Evolutionary conservation across 495 filamentous ascomycete species (phyloP).

Genomic region (Aspergillus sparsus): DNA sequence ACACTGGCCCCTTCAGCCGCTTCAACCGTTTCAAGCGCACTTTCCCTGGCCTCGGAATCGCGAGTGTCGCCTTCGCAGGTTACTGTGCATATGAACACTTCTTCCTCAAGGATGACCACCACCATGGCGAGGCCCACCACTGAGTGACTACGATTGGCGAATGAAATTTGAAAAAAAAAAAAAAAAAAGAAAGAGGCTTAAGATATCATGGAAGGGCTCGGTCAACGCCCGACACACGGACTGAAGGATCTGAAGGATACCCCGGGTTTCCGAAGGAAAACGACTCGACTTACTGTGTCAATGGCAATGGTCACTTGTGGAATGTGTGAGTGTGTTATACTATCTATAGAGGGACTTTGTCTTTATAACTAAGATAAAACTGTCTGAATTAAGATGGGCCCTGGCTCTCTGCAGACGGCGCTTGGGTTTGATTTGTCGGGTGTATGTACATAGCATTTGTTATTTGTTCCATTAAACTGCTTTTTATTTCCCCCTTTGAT

Average conservation of each 20-base stretch:
- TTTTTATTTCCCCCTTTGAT: background rate
- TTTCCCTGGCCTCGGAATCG: slow-evolving; percentile 90
- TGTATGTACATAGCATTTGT: slow-evolving; percentile 51
- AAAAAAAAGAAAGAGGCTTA: background rate
- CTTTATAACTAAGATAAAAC: background rate
- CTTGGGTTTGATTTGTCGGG: slow-evolving; percentile 43
- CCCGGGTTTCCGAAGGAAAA: slow-evolving; percentile 26
- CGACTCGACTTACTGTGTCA: slow-evolving; percentile 1
- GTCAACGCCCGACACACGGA: slow-evolving; percentile 15
- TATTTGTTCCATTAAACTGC: slow-evolving; percentile 37
- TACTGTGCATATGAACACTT: slow-evolving; percentile 89
- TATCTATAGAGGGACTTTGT: slow-evolving; percentile 12
- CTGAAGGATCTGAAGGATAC: slow-evolving; percentile 33
- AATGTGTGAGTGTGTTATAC: slow-evolving; percentile 13
- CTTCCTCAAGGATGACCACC: slow-evolving; percentile 78
- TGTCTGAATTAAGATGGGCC: slow-evolving; percentile 19
- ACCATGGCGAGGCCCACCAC: slow-evolving; percentile 54
- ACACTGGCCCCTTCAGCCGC: slow-evolving; percentile 83
- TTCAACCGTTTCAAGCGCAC: slow-evolving; percentile 81
- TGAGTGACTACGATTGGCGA: slow-evolving; percentile 20
- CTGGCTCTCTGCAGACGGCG: slow-evolving; percentile 31
- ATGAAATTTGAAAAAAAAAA: background rate
- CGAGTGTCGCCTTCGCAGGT: slow-evolving; percentile 81
- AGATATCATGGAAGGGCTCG: slow-evolving; percentile 2
- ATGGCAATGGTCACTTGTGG: slow-evolving; percentile 11